These are phyloP conservation scores for Botrytis porri DNA, from an alignment of 2,329 filamentous ascomycete genomes.

Conservation along the genomic window DNA sequence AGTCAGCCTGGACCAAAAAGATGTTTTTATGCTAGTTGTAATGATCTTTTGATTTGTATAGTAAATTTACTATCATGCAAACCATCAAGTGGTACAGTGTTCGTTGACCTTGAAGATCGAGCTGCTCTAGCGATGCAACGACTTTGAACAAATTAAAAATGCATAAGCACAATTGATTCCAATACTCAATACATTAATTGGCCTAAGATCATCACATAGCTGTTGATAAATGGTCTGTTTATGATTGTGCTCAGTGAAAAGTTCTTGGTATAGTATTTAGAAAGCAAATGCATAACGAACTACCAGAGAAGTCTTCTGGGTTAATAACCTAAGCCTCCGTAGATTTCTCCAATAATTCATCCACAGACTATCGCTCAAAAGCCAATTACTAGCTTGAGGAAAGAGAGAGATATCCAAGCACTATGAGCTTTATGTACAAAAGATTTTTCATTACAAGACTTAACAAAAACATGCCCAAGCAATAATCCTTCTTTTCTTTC, in stretches of 20 bases:
- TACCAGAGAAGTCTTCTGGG: not conserved
- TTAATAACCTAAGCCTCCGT: not conserved
- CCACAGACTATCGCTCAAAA: not conserved
- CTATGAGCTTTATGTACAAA: no score
- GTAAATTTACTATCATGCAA: no score
- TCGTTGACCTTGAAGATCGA: not conserved
- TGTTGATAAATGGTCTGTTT: not conserved
- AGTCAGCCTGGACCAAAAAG: no score
- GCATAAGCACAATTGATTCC: not conserved
- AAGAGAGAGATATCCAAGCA: not conserved
- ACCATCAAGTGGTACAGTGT: not conserved
- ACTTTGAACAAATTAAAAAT: no score
- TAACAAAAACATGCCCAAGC: not conserved
- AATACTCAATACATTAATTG: not conserved
- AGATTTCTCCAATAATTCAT: not conserved
- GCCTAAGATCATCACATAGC: not conserved
- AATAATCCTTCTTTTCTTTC: not conserved
- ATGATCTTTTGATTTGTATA: rapidly evolving
- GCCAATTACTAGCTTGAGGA: not conserved
- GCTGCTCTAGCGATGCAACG: not conserved
- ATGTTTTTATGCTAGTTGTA: no score
- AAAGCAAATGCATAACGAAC: not conserved
- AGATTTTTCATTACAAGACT: not conserved
- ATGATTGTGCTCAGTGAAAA: not conserved
- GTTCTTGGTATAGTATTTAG: not conserved